Evolutionary conservation across 306 rosid species (phyloP).

Genomic region (Citrullus mucosospermus): DNA sequence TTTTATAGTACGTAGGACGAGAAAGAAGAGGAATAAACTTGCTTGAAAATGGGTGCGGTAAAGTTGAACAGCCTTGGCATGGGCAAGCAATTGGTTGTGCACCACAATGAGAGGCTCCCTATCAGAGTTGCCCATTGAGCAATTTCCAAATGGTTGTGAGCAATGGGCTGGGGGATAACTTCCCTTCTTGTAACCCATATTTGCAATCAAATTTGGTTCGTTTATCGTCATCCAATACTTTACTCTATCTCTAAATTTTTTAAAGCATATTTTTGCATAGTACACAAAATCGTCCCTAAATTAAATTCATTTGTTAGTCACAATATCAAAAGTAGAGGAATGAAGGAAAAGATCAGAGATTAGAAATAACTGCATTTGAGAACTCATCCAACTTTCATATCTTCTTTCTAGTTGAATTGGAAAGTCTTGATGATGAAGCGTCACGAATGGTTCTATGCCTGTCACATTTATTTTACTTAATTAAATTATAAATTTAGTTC

Average conservation of each 20-base stretch:
- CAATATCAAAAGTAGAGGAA: too few species aligned
- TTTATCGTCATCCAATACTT: constrained; percentile 44
- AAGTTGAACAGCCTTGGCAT: constrained; percentile 41
- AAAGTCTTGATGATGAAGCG: constrained; percentile 42
- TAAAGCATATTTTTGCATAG: constrained; percentile 32
- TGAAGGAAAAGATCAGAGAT: neutral
- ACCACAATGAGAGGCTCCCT: constrained; percentile 44
- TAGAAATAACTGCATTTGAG: constrained; percentile 32
- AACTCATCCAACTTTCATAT: constrained; percentile 50
- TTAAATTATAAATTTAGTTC: neutral
- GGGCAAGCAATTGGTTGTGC: constrained; percentile 57
- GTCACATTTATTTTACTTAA: neutral
- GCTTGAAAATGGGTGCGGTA: constrained; percentile 47
- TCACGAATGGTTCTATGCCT: constrained; percentile 23
- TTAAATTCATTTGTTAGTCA: neutral
- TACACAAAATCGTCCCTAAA: constrained; percentile 43
- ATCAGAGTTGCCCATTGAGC: constrained; percentile 41
- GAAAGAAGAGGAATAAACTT: neutral
- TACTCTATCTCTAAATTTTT: constrained; percentile 36
- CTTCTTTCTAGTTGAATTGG: constrained; percentile 37
- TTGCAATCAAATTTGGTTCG: constrained; percentile 29
- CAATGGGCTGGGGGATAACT: constrained; percentile 36
- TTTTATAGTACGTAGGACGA: too few species aligned
- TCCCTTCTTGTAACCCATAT: constrained; percentile 18
- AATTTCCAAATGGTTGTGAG: constrained; percentile 55